Evolutionary conservation across 345 rosid genomes (phyloP).

Genomic region (Pistacia vera): DNA sequence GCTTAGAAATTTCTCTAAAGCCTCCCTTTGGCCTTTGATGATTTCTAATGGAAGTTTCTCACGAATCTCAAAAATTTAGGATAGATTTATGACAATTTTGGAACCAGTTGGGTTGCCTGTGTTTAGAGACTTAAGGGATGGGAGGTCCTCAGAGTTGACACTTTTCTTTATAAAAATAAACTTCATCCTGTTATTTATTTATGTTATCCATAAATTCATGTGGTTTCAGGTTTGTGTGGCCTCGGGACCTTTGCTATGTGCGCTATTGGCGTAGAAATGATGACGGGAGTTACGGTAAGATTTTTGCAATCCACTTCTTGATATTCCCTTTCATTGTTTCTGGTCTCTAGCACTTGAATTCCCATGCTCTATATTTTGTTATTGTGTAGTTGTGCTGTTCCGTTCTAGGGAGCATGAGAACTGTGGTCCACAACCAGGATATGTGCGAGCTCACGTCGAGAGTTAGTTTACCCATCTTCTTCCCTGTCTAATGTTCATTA

Average conservation of each 20-base stretch:
- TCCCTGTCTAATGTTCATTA: conserved; percentile 13
- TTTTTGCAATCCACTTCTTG: conserved; percentile 15
- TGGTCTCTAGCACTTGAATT: conserved; percentile 20
- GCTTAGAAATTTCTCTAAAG: neutral
- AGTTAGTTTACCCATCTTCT: conserved; percentile 49
- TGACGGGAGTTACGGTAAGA: conserved; percentile 96
- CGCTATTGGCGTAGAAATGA: conserved; percentile 99
- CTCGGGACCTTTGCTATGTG: conserved; percentile 99
- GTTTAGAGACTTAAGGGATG: neutral
- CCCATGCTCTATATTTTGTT: conserved; percentile 22
- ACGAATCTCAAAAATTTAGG: neutral
- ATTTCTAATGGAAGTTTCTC: neutral
- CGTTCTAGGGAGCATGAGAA: conserved; percentile 97
- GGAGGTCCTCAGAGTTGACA: neutral
- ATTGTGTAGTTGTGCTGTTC: conserved; percentile 83
- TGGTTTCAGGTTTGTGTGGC: conserved; percentile 89
- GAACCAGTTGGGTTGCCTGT: neutral
- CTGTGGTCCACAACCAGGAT: conserved; percentile 91
- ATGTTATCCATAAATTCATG: conserved; percentile 11
- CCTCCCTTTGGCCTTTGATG: neutral
- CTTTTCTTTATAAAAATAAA: neutral
- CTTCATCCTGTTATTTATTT: neutral
- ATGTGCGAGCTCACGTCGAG: conserved; percentile 95
- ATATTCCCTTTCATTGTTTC: conserved; percentile 19
- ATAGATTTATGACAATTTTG: neutral